Evolutionary conservation across 2,329 filamentous ascomycete genomes (phyloP), one percentile per base, ranked within the genome.

Genomic region (Microcyclospora tardicrescens): DNA sequence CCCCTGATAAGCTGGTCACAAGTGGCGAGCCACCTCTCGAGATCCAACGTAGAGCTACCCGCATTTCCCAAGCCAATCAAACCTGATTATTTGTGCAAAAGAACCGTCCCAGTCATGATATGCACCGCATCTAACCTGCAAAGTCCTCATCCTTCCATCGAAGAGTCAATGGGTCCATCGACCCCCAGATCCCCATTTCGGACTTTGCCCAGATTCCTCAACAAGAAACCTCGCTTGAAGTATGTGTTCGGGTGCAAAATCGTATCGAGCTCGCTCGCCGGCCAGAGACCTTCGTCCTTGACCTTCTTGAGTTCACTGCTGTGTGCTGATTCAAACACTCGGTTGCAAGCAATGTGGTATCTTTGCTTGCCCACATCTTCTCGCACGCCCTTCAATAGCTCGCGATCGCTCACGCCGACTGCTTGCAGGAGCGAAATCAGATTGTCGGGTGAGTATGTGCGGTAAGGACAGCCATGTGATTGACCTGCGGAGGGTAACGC

Each of bases 241-340:
- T 95, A 98, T 48, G 89, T 87, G 59, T 98, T 98, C 10, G 91
- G 91, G 62, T 98, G 91, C 15, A 94, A 79, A 56, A 98, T 93
- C 0, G 89, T 96, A 62, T 96, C 89, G 32, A 94, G 69, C 58
- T 94, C 84, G 12, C 77, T 76, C 6, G 79, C 60, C 10, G 58
- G 58, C 67, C 65, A 69, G 0, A 57, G 56, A 5, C 57, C 59
- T 35, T 68, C 61, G 14, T 69, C 65, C 53, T 68, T 69, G 24
- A 69, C 59, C 56, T 65, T 67, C 47, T 66, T 68, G 14, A 71
- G 59, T 52, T 69, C 63, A 16, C 49, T 58, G 51, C 83, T 87
- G 61, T 98, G 87, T 13, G 81, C 65, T 57, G 81, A 74, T 53
- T 98, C 91, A 58, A 96, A 98, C 1, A 98, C 89, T 2, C 89